Conservation (phyloP, 2,329 filamentous ascomycete genomes). For the Epichloe scottii region DNA sequence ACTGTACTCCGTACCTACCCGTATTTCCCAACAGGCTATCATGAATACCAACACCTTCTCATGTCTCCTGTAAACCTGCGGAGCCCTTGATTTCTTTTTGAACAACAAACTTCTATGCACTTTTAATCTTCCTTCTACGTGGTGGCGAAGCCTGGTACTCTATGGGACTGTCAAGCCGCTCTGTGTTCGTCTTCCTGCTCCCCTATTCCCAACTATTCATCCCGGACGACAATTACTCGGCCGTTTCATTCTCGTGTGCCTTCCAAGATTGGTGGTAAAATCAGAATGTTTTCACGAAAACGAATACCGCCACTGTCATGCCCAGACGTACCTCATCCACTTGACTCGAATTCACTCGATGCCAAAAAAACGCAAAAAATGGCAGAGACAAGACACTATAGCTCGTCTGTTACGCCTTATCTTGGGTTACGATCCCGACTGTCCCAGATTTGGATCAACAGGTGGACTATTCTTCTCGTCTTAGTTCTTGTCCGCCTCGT, state of each 20-base stretch:
- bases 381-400: background rate
- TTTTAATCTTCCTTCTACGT: too few relatives aligned
- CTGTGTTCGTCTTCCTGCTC: background rate
- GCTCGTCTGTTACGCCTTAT: constrained; percentile 67
- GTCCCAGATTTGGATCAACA: constrained; percentile 95
- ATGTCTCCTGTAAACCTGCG: background rate
- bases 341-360: constrained; percentile 25
- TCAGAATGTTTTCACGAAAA: background rate
- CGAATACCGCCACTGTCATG: background rate
- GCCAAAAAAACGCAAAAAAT: constrained; percentile 15
- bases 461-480: constrained; percentile 84
- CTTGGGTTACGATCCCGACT: constrained; percentile 79
- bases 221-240: too few relatives aligned
- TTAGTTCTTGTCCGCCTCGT: constrained; percentile 75
- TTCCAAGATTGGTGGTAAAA: too few relatives aligned
- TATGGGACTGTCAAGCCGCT: background rate
- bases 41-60: background rate
- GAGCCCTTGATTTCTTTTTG: background rate
- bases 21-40: background rate
- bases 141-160: background rate
- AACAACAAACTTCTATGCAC: background rate
- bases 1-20: background rate
- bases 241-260: too few relatives aligned
- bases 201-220: too few relatives aligned
- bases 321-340: background rate